Conservation (phyloP, 208 protist species). For the Acanthamoeba sp. region DNA sequence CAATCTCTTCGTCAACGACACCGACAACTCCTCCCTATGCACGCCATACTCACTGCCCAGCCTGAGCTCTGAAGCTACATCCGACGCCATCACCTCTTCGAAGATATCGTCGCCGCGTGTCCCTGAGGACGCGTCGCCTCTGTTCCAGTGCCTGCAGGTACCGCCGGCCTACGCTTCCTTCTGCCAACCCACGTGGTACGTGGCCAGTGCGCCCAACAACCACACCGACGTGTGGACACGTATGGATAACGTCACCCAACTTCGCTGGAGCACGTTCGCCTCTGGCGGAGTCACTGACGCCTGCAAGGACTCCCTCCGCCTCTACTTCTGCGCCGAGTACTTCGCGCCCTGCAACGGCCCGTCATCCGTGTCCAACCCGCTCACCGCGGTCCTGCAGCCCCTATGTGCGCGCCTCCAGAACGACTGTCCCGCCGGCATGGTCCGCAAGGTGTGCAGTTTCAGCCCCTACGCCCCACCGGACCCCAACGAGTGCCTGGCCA, state of each 20-base stretch:
- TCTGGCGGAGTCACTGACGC: background rate
- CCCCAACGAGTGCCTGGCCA: background rate
- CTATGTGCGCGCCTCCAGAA: conserved; percentile 27
- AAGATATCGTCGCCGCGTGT: background rate
- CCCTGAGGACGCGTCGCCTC: background rate
- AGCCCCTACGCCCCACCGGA: conserved; percentile 70
- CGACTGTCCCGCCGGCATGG: conserved; percentile 30
- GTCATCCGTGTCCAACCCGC: background rate
- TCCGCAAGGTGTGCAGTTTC: conserved; percentile 64
- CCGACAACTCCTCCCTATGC: background rate
- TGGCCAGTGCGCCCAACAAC: conserved; percentile 73
- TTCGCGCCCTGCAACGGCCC: conserved; percentile 61
- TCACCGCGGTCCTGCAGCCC: background rate
- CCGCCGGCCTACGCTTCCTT: conserved; percentile 35
- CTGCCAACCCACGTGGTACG: conserved; percentile 22
- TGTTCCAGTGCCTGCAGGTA: background rate
- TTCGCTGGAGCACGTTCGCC: conserved; percentile 37
- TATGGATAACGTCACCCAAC: conserved; percentile 61
- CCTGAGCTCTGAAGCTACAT: background rate
- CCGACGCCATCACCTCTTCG: background rate
- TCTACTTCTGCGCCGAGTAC: conserved; percentile 64
- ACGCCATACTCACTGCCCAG: conserved; percentile 43
- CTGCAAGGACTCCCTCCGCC: conserved; percentile 30
- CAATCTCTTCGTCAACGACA: conserved; percentile 73
- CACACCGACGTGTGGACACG: conserved; percentile 47